These are phyloP conservation scores for Blastobotrys elegans DNA, from an alignment of 1,139 yeast genomes.

Conservation along the genomic window DNA sequence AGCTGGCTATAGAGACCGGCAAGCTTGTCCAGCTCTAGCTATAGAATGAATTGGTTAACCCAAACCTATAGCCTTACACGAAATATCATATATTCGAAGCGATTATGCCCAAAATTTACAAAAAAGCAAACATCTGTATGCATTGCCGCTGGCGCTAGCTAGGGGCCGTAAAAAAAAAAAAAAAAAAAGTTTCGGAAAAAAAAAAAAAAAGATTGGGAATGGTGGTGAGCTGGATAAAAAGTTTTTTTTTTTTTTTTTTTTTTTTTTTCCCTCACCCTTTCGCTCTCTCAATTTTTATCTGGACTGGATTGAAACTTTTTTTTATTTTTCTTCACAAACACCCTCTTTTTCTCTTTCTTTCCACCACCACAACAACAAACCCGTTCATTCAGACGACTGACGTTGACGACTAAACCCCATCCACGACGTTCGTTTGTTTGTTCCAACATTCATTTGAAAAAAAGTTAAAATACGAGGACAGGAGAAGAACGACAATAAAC, in stretches of 20 bases:
- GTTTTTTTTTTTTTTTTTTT: constrained; percentile 4
- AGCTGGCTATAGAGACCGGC: no score
- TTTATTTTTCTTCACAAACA: neutral
- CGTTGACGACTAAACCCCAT: neutral
- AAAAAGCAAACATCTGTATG: no score
- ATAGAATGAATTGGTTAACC: no score
- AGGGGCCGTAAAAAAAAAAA: no score
- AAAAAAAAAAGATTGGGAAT: neutral
- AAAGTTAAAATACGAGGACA: no score
- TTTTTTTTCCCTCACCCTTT: neutral
- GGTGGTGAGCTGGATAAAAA: no score
- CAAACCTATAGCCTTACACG: no score
- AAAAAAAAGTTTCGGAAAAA: neutral
- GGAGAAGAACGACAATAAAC: no score
- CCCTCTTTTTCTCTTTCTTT: neutral
- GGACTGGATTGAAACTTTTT: neutral
- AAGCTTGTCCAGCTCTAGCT: no score
- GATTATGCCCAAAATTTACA: no score
- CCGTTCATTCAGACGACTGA: neutral
- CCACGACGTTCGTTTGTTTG: neutral
- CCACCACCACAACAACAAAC: neutral
- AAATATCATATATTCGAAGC: no score
- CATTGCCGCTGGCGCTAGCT: no score
- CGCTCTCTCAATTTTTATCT: neutral
- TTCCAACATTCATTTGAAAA: neutral